Base-by-base conservation (phyloP, 371 early-diverging fungal genomes). In the Basidiobolus heterosporus region DNA sequence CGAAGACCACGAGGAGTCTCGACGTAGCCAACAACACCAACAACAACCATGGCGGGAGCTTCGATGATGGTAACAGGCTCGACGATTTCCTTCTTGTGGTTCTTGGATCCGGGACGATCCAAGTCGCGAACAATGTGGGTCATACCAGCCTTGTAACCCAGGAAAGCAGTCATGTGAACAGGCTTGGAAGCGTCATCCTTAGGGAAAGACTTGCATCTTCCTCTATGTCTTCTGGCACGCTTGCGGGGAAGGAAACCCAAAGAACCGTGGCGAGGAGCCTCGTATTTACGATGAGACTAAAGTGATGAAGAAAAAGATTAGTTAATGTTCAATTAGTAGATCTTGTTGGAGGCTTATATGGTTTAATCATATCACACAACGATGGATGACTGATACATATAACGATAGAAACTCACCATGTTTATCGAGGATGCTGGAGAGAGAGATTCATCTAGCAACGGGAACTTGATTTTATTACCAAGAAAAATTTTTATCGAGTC, bases 101-200 rank as follows among this genome's bases (percentile, higher is more conserved):
- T 85, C 83, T 96, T 95, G 75, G 95, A 91, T 52, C 91, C 93
- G 55, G 95, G 94, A 66, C 93, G 85, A 64, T 94, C 94, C 65
- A 95, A 70, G 68, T 95, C 96, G 61, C 99, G 89, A 55, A 99
- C 93, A 61, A 98, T 84, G 78, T 99, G 98, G 66, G 98, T 95
- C 98, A 98, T 98, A 67, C 98, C 99, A 50, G 95, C 98, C 88
- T 98, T 98, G 89, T 98, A 98, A 58, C 86, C 97, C 65, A 98
- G 70, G 85, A 96, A 98, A 61, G 94, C 98, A 48, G 98, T 97
- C 67, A 98, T 72, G 78, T 98, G 98, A 56, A 95, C 92, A 51
- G 91, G 82, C 80, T 92, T 87, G 66, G 72, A 72, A 51, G 81
- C 65, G 72, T 95, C 91, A 75, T 99, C 99, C 79, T 86, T 85